Base-by-base conservation (phyloP, 164 flowering plant species). In the Chimonanthus praecox region DNA sequence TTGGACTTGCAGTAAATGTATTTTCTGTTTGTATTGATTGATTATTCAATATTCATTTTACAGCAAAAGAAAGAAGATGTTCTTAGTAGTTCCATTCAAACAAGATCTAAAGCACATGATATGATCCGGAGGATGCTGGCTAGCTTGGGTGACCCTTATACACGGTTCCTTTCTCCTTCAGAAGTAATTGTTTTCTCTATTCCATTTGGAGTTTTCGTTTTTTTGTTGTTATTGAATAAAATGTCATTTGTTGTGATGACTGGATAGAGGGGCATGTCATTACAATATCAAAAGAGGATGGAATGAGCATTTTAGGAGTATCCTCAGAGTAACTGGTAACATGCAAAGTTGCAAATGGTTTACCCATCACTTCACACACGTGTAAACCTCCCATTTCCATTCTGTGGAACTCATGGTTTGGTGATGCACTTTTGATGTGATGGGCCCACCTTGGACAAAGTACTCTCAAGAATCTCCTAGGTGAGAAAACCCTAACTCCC, bases 81-180 rank as follows among this genome's bases (percentile, higher is more conserved):
- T 46, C 70, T 82, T 43, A 75, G 83, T 49, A 78, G 81, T 67
- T 79, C 89, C 9, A 86, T 94, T 72, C 87, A 81, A 69, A 83
- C 88, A 6, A 88, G 97, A 81, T 85, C 92, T 49, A 92, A 88
- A 82, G 99, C 98, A 75, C 97, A 94, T 82, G 89, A 85, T 63
- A 77, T 90, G 48, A 91, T 94, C 44, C 80, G 75, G 62, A 78
- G 85, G 74, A 92, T 94, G 99, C 71, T 94, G 61, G 88, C 88
- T 16, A 87, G 94, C 78, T 77, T 92, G 77, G 97, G 95, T 58
- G 97, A 94, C 67, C 95, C 92, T 70, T 94, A 92, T 65, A 92
- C 98, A 4, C 94, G 98, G 3, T 94, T 90, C 83, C 86, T 94
- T 77, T 77, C 97, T 49, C 98, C 97, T 5, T 78, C 82, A 0